phyloP scores from a whole-genome alignment of 2,329 filamentous ascomycete genomes.

The Graphilbum sp. region DNA sequence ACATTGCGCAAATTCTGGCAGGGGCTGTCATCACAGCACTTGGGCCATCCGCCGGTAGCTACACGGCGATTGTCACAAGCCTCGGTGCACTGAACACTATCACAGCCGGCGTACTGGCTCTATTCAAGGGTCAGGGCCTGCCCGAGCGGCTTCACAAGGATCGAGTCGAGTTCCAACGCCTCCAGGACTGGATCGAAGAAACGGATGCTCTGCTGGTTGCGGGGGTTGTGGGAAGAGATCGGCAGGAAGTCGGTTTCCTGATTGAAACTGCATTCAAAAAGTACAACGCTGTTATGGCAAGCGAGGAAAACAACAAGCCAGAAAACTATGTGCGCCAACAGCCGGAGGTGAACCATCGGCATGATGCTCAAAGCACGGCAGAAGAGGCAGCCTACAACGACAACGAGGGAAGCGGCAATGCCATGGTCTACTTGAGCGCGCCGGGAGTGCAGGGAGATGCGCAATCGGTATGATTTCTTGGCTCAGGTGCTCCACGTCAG shows the following conservation, averaged over 20 bases:
- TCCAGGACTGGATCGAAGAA: conserved; percentile 38
- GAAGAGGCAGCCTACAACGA: background rate
- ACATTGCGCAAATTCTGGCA: conserved; percentile 29
- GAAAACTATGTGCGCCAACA: conserved; percentile 5
- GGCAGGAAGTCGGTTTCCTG: conserved; percentile 24
- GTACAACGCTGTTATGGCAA: conserved; percentile 12
- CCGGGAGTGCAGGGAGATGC: too few species aligned
- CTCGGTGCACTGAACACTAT: conserved; percentile 47
- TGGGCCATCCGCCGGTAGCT: conserved; percentile 26
- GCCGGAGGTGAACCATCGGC: conserved; percentile 1
- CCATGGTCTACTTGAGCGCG: too few species aligned
- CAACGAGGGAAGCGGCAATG: background rate
- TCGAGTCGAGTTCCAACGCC: conserved; percentile 25
- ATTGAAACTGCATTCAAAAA: conserved; percentile 25
- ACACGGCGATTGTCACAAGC: conserved; percentile 35
- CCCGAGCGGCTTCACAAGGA: conserved; percentile 30
- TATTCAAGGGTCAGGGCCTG: conserved; percentile 33
- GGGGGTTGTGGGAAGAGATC: conserved; percentile 23
- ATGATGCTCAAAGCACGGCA: background rate
- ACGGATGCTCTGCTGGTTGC: conserved; percentile 27
- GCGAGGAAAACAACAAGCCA: conserved; percentile 8
- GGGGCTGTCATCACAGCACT: conserved; percentile 29
- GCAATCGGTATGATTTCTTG: too few species aligned
- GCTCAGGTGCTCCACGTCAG: too few species aligned
- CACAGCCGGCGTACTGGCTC: conserved; percentile 43